Percentiles rank a stretch among this genome's conserved stretches.
Evolutionary conservation across 768 basidiomycete genomes (phyloP).

Genomic region (Lactifluus volemus): DNA sequence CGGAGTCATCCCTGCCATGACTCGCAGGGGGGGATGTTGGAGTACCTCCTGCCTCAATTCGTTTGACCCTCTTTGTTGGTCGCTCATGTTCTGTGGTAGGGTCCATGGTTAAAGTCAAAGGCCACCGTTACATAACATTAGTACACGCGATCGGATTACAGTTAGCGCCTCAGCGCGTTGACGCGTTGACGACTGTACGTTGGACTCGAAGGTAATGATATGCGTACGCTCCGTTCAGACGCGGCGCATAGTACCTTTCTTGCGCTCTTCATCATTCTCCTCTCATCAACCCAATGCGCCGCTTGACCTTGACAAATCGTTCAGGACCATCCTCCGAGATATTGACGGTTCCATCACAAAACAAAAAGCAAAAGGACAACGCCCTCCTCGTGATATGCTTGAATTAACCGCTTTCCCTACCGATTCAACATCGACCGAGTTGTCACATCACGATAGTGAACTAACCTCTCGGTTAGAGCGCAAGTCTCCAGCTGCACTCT

Average conservation of each 20-base stretch:
- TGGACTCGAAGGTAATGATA: conserved; percentile 2
- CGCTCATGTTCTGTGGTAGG: conserved; percentile 10
- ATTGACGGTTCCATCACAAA: conserved; percentile 52
- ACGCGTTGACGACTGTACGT: neutral
- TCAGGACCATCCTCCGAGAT: conserved; percentile 54
- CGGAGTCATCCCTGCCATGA: conserved; percentile 15
- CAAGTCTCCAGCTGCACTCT: conserved; percentile 75
- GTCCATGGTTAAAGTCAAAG: neutral
- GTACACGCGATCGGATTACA: neutral
- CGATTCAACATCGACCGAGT: conserved; percentile 24
- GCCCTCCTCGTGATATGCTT: conserved; percentile 26
- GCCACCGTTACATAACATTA: conserved; percentile 13
- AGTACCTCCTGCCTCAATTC: neutral
- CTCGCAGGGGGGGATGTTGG: neutral
- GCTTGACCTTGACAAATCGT: conserved; percentile 56
- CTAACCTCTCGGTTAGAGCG: conserved; percentile 32
- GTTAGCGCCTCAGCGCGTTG: neutral
- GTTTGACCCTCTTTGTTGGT: conserved; percentile 20
- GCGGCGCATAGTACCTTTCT: neutral
- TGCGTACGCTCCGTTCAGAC: conserved; percentile 7
- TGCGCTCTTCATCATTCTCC: conserved; percentile 22
- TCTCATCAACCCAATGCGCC: conserved; percentile 47
- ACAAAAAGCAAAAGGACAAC: conserved; percentile 22
- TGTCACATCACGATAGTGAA: conserved; percentile 27
- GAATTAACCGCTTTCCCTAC: conserved; percentile 49